phyloP scores from a whole-genome alignment of 441 rosid species.

The Gossypium trilobum region DNA sequence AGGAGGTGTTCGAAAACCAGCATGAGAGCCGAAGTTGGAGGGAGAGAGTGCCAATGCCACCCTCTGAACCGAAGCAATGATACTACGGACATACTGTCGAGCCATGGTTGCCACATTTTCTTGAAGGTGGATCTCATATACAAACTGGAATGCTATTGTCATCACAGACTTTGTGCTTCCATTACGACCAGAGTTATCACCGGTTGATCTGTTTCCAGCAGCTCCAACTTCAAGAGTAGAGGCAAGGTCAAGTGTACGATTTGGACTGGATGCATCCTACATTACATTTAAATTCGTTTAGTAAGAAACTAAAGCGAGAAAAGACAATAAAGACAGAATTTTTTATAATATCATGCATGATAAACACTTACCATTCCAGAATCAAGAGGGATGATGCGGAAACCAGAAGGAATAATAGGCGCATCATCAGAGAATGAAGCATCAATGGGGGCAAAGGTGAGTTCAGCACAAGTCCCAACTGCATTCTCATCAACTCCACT shows the following conservation, averaged over 20 bases:
- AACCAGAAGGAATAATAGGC: slow-evolving; percentile 64
- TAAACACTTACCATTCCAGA: slow-evolving; percentile 36
- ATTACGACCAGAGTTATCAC: slow-evolving; percentile 34
- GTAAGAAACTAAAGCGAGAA: background rate
- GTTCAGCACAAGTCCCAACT: slow-evolving; percentile 50
- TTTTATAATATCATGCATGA: background rate
- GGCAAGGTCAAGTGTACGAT: slow-evolving; percentile 66
- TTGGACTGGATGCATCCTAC: slow-evolving; percentile 54
- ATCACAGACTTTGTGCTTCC: slow-evolving; percentile 54
- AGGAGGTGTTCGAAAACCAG: slow-evolving; percentile 43
- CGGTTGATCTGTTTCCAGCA: slow-evolving; percentile 34
- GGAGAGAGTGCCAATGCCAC: slow-evolving; percentile 66
- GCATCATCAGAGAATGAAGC: slow-evolving; percentile 69
- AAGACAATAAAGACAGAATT: background rate
- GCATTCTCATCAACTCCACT: slow-evolving; percentile 61
- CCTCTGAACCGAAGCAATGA: slow-evolving; percentile 59
- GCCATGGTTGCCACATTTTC: slow-evolving; percentile 58
- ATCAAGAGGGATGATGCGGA: slow-evolving; percentile 61
- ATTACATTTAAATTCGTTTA: background rate
- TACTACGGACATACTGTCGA: slow-evolving; percentile 54
- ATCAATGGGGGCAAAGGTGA: slow-evolving; percentile 62
- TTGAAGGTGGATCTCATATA: slow-evolving; percentile 57
- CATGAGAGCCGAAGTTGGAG: slow-evolving; percentile 34
- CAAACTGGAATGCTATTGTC: slow-evolving; percentile 67
- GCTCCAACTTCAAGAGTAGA: slow-evolving; percentile 56